These are phyloP conservation scores for Galerina sulciceps DNA, from an alignment of 768 basidiomycete genomes.

Conservation along the genomic window DNA sequence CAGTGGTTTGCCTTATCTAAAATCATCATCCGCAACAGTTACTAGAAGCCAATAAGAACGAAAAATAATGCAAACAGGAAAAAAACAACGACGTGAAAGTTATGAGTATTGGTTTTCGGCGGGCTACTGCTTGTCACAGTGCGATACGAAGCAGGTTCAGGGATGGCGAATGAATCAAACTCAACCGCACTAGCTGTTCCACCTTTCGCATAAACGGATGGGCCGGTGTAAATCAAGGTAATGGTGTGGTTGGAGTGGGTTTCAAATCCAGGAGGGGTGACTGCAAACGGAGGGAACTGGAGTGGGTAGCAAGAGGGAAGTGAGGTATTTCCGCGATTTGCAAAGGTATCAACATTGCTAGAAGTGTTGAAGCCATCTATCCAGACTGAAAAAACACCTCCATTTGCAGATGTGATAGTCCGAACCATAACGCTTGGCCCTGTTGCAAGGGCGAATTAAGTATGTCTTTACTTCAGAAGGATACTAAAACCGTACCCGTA, in stretches of 20 bases:
- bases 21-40: no score
- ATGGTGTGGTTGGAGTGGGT: not conserved
- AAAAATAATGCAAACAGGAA: conserved; percentile 22
- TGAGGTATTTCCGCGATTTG: not conserved
- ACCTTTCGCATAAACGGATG: not conserved
- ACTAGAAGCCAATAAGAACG: not conserved
- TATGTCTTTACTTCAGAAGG: not conserved
- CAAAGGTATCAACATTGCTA: not conserved
- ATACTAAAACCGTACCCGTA: not conserved
- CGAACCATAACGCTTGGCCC: not conserved
- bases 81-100: not conserved
- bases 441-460: not conserved
- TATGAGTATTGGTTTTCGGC: not conserved
- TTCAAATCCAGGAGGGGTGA: not conserved
- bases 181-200: not conserved
- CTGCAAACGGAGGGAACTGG: not conserved
- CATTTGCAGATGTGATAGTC: not conserved
- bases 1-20: no score
- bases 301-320: not conserved
- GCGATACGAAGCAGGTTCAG: not conserved
- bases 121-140: not conserved
- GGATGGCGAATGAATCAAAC: not conserved
- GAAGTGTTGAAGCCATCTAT: not conserved
- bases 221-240: not conserved
- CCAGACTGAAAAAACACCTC: not conserved